Evolutionary conservation across 2,329 filamentous ascomycete genomes (phyloP), one percentile per base, ranked within the genome.

Genomic region (Aspergillus felis): DNA sequence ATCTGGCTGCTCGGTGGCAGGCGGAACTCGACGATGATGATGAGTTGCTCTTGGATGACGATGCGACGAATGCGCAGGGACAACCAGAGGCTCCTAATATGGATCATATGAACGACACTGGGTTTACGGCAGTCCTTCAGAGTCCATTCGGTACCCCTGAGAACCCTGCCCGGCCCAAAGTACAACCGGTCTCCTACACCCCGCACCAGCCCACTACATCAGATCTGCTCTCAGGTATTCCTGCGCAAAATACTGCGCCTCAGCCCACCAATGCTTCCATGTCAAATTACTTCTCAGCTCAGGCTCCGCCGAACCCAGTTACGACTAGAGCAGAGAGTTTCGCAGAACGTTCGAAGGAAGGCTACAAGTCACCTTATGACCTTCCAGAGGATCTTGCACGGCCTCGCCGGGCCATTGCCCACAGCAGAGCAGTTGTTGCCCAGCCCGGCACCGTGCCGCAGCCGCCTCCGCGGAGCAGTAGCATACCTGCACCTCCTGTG

Each of bases 361-460:
- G 93, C 7, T 99, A 99, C 71, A 84, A 88, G 51, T 97, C 93
- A 22, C 94, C 94, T 0, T 99, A 97, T 67, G 95, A 99, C 76
- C 81, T 99, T 22, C 94, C 94, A 3, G 90, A 94, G 75, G 93
- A 97, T 55, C 83, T 99, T 29, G 84, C 81, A 27, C 72, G 74
- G 27, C 76, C 88, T 67, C 81, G 86, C 72, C 87, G 89, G 78
- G 80, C 87, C 53, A 73, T 79, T 5, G 86, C 83, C 67, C 80
- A 83, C 66, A 84, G 84, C 57, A 83, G 84, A 54, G 74, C 82
- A 47, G 76, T 79, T 5, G 77, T 78, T 56, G 70, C 76, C 51
- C 68, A 76, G 38, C 76, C 81, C 35, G 74, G 76, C 27, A 71
- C 67, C 14, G 71, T 76, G 20, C 79, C 81, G 14, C 77, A 81